Evolutionary conservation across 805 yeast genomes (phyloP).

Genomic region (Allodekkera sacchari): DNA sequence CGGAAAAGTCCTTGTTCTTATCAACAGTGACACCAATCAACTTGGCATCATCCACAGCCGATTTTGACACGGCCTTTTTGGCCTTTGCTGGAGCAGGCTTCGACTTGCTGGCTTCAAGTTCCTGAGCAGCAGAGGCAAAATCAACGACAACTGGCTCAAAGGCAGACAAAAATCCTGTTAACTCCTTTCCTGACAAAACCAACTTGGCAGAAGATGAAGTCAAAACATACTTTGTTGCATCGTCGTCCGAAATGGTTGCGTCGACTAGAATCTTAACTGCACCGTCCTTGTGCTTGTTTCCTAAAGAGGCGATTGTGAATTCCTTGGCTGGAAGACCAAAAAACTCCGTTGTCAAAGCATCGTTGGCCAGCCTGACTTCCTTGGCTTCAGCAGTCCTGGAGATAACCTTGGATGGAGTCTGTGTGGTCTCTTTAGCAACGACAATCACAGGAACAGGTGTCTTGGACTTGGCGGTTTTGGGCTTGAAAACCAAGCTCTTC

Average conservation of each 20-base stretch:
- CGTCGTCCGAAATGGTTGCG: conserved; percentile 35
- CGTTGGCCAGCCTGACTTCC: conserved; percentile 84
- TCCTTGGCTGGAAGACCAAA: conserved; percentile 52
- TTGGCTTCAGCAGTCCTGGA: conserved; percentile 64
- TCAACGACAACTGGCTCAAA: conserved; percentile 49
- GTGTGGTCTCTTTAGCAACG: conserved; percentile 62
- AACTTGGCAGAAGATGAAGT: conserved; percentile 47
- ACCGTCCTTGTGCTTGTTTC: conserved; percentile 36
- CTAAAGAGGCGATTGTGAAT: conserved; percentile 48
- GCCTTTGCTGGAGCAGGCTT: conserved; percentile 23
- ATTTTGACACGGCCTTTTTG: conserved; percentile 25
- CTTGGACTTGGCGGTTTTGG: conserved; percentile 80
- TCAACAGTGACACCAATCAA: conserved; percentile 94
- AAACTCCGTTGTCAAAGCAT: conserved; percentile 62
- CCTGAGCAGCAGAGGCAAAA: conserved; percentile 36
- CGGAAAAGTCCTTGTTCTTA: conserved; percentile 84
- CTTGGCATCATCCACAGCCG: conserved; percentile 75
- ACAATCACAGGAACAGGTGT: conserved; percentile 73
- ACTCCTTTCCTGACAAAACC: conserved; percentile 36
- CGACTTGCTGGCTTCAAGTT: conserved; percentile 34
- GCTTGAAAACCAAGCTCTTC: conserved; percentile 81
- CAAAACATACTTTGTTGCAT: conserved; percentile 31
- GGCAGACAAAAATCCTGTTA: conserved; percentile 41
- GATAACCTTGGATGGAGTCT: conserved; percentile 57
- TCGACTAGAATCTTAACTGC: conserved; percentile 57